Conservation (phyloP, 257 asterid species). For the Solanum lignicaule region DNA sequence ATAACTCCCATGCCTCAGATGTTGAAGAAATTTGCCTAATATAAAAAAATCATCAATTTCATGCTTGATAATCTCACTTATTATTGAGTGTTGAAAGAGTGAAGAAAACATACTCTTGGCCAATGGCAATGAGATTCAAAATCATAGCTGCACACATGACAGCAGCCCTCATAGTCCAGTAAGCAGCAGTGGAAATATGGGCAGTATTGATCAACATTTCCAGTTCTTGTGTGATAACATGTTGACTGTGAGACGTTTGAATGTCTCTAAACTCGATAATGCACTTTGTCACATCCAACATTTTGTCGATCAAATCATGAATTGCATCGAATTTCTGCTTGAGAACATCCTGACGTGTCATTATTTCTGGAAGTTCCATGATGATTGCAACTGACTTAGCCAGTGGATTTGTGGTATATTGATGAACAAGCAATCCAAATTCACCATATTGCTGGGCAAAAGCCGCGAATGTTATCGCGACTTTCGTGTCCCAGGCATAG, state of each 20-base stretch:
- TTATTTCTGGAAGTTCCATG: conserved; percentile 28
- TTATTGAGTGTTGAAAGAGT: background rate
- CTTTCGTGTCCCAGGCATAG: conserved; percentile 38
- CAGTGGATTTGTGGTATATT: conserved; percentile 17
- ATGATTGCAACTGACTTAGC: conserved; percentile 27
- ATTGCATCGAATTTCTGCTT: conserved; percentile 15
- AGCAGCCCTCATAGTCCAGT: conserved; percentile 59
- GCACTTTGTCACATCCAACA: conserved; percentile 19
- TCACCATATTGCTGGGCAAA: conserved; percentile 28
- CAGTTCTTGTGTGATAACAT: conserved; percentile 8
- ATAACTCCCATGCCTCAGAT: conserved; percentile 51
- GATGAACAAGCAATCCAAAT: conserved; percentile 27
- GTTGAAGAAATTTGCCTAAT: conserved; percentile 36
- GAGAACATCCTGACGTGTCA: conserved; percentile 15
- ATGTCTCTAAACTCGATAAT: conserved; percentile 24
- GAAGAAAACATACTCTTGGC: conserved; percentile 50
- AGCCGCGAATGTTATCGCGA: conserved; percentile 24
- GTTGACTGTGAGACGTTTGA: conserved; percentile 2
- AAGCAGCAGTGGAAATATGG: conserved; percentile 49
- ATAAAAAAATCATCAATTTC: background rate
- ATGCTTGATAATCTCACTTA: background rate
- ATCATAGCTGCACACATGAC: conserved; percentile 49
- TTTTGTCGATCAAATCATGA: conserved; percentile 13
- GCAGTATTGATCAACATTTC: conserved; percentile 13
- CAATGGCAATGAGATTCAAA: conserved; percentile 54